Evolutionary conservation across 2,329 filamentous ascomycete species (phyloP).

Genomic region (Mycosphaerella sp.): DNA sequence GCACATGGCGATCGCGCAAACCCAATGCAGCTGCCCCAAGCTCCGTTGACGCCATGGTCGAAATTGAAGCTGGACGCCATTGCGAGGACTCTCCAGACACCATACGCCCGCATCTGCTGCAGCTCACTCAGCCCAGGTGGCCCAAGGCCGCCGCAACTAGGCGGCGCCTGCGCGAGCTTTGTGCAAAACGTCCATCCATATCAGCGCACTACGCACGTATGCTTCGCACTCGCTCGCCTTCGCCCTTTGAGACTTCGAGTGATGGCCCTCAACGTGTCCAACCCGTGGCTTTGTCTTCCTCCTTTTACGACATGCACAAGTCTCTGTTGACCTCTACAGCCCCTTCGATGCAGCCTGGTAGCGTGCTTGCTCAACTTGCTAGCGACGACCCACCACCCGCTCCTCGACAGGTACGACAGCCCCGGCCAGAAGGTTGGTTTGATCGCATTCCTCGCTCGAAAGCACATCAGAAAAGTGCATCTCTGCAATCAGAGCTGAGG

Average conservation of each 20-base stretch:
- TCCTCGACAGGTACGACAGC: conserved; percentile 18
- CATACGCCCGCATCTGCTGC: conserved; percentile 36
- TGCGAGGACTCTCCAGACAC: conserved; percentile 41
- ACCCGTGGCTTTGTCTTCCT: conserved; percentile 17
- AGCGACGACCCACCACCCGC: conserved; percentile 27
- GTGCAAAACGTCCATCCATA: conserved; percentile 56
- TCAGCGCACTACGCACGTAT: conserved; percentile 60
- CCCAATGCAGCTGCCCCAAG: conserved; percentile 24
- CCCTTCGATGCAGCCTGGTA: conserved; percentile 46
- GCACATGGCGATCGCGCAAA: conserved; percentile 51
- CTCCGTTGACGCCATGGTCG: conserved; percentile 26
- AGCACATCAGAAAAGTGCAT: conserved; percentile 48
- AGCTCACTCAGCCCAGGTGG: conserved; percentile 42
- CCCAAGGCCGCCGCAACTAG: conserved; percentile 55
- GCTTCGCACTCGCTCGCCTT: conserved; percentile 55
- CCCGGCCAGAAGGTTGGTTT: conserved; percentile 38
- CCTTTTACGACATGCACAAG: conserved; percentile 47
- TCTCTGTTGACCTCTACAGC: conserved; percentile 49
- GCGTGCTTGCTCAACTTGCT: conserved; percentile 44
- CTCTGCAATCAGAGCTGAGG: conserved; percentile 44
- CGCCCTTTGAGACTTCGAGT: conserved; percentile 46
- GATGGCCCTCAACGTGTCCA: conserved; percentile 30
- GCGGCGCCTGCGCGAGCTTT: conserved; percentile 53
- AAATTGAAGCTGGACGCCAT: conserved; percentile 18
- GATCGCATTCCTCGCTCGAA: conserved; percentile 40